A percentile compares a stretch with the other conserved stretches of the same genome.
Conservation (phyloP, 2,329 filamentous ascomycete species). For the Allantophomopsis lycopodina region DNA sequence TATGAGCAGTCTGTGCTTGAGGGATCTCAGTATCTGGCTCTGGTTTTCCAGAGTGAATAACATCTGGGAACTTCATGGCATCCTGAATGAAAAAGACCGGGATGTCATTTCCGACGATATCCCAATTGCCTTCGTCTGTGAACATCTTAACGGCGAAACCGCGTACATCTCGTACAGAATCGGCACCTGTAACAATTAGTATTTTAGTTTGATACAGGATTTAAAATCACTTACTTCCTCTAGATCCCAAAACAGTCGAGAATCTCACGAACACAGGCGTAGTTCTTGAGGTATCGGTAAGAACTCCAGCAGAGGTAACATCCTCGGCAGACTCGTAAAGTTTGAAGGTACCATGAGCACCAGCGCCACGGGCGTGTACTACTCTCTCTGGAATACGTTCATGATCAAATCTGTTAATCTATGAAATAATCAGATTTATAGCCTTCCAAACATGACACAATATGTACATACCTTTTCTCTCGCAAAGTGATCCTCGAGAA, state of each 20-base stretch:
- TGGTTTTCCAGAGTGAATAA: constrained; percentile 44
- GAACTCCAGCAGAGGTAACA: constrained; percentile 46
- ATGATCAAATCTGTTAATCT: constrained; percentile 68
- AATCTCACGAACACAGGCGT: constrained; percentile 62
- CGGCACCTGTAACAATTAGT: constrained; percentile 29
- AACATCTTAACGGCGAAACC: constrained; percentile 72
- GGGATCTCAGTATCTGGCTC: constrained; percentile 59
- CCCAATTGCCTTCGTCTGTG: constrained; percentile 66
- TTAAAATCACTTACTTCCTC: constrained; percentile 27
- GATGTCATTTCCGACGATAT: constrained; percentile 62
- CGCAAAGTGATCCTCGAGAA: constrained; percentile 60
- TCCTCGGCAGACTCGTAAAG: constrained; percentile 49
- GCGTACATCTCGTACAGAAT: constrained; percentile 72
- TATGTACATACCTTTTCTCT: constrained; percentile 51
- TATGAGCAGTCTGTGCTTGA: constrained; percentile 57
- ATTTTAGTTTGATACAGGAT: no score
- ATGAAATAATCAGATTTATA: not conserved
- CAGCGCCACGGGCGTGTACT: constrained; percentile 51
- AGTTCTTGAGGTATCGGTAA: constrained; percentile 53
- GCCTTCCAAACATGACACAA: not conserved
- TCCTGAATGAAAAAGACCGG: constrained; percentile 69
- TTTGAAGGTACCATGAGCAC: constrained; percentile 53
- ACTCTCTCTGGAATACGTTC: constrained; percentile 57
- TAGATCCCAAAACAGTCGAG: constrained; percentile 63
- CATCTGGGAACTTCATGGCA: constrained; percentile 58